phyloP scores from a whole-genome alignment of 2,329 filamentous ascomycete species.

The Thelonectria blattea region DNA sequence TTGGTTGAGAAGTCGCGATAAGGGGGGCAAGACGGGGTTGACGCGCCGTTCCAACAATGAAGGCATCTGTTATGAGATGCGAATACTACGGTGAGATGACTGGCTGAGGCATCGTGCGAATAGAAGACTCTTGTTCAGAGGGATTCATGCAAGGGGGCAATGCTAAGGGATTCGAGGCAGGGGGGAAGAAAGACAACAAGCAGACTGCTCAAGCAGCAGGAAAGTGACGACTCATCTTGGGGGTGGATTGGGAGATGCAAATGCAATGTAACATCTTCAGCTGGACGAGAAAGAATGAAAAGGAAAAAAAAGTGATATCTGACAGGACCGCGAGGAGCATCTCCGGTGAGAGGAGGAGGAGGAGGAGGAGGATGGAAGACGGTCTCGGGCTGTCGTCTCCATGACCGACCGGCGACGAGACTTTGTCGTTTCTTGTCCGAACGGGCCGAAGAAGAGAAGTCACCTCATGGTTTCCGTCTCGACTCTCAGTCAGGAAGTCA shows the following conservation, averaged over 20 bases:
- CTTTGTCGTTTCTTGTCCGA: neutral
- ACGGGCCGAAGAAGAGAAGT: neutral
- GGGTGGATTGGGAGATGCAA: neutral
- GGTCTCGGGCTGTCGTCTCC: neutral
- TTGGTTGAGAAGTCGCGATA: neutral
- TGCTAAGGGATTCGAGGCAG: neutral
- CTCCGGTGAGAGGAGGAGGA: neutral
- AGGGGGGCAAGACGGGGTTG: neutral
- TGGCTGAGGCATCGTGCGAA: neutral
- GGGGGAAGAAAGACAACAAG: neutral
- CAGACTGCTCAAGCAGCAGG: too few relatives aligned
- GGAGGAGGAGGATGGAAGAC: too few relatives aligned
- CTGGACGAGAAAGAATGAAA: neutral
- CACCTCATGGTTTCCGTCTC: neutral
- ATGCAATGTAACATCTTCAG: constrained; percentile 1
- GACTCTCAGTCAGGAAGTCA: neutral
- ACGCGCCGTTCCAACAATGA: neutral
- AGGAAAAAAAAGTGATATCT: neutral
- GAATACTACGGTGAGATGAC: neutral
- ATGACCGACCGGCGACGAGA: neutral
- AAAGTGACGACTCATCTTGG: neutral
- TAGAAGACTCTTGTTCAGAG: neutral
- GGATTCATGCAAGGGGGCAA: neutral
- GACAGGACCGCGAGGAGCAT: neutral
- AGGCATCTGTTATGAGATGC: neutral